Evolutionary conservation across 768 basidiomycete genomes (phyloP).

Genomic region (Tylopilus plumbeoviolaceoides): DNA sequence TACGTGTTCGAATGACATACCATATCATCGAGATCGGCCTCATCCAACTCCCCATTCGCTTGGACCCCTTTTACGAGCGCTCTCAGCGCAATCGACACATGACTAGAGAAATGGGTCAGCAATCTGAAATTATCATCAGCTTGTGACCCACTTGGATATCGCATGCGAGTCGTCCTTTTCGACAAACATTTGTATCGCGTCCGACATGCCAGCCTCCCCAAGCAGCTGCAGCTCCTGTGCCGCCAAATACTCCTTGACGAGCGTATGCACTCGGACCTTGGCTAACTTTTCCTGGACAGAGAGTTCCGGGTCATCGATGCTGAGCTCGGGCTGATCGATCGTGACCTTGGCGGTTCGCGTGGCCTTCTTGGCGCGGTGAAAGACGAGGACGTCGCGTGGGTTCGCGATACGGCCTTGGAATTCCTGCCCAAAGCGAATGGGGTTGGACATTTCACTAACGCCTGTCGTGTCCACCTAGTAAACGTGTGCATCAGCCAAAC

Average conservation of each 20-base stretch:
- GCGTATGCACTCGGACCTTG: conserved; percentile 79
- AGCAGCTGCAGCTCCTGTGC: conserved; percentile 92
- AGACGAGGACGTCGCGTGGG: conserved; percentile 88
- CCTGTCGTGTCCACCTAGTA: conserved; percentile 84
- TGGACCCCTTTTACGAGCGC: conserved; percentile 64
- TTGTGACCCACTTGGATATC: conserved; percentile 68
- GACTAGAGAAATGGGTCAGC: conserved; percentile 38
- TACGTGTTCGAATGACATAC: conserved; percentile 36
- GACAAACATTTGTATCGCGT: conserved; percentile 92
- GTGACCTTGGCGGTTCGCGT: conserved; percentile 48
- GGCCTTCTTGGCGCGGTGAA: conserved; percentile 74
- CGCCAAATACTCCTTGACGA: conserved; percentile 88
- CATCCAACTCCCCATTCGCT: conserved; percentile 61
- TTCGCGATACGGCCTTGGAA: conserved; percentile 91
- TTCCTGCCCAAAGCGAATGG: conserved; percentile 94
- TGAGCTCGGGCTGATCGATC: conserved; percentile 74
- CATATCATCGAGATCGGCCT: conserved; percentile 70
- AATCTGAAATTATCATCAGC: neutral
- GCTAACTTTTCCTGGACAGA: conserved; percentile 68
- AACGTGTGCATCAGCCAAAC: neutral
- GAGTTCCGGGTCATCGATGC: conserved; percentile 72
- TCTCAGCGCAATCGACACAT: conserved; percentile 59
- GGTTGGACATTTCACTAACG: conserved; percentile 89
- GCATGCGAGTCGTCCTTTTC: conserved; percentile 97
- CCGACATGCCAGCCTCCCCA: conserved; percentile 86